Percentiles rank a stretch among this genome's conserved stretches.
These are phyloP conservation scores for Antitrichia curtipendula DNA, from an alignment of 225 moss, liverwort and hornwort genomes.

Conservation along the genomic window DNA sequence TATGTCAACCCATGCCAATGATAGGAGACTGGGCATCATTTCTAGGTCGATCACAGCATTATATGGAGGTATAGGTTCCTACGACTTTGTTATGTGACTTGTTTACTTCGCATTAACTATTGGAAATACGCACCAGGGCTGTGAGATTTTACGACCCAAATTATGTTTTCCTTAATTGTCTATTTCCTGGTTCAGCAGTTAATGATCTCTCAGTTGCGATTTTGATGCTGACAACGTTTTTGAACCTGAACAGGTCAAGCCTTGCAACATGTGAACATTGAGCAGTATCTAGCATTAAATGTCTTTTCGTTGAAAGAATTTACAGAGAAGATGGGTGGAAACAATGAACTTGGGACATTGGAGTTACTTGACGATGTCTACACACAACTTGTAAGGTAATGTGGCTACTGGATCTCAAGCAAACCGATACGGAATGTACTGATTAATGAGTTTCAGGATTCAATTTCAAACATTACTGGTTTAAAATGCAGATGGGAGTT, in stretches of 20 bases:
- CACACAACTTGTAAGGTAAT: constrained; percentile 47
- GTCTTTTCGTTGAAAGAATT: constrained; percentile 40
- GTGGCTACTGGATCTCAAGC: background rate
- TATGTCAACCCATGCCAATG: constrained; percentile 24
- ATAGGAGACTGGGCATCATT: constrained; percentile 30
- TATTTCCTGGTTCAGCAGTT: background rate
- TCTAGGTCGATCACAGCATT: constrained; percentile 45
- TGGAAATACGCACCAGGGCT: background rate
- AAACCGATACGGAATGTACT: background rate
- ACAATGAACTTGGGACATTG: constrained; percentile 33
- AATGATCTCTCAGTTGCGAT: background rate
- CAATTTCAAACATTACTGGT: background rate
- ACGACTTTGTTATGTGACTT: background rate
- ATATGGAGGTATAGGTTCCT: constrained; percentile 46
- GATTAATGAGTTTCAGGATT: background rate
- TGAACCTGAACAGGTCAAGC: constrained; percentile 36
- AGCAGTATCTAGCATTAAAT: constrained; percentile 48
- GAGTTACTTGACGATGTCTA: constrained; percentile 15
- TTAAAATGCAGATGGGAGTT: constrained; percentile 64
- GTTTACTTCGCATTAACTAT: background rate
- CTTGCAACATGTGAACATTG: constrained; percentile 49
- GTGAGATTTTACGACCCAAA: background rate
- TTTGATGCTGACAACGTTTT: background rate
- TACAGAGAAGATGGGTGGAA: constrained; percentile 13
- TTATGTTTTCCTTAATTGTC: background rate